Base-by-base conservation (phyloP, 306 rosid genomes). In the Medicago arabica region DNA sequence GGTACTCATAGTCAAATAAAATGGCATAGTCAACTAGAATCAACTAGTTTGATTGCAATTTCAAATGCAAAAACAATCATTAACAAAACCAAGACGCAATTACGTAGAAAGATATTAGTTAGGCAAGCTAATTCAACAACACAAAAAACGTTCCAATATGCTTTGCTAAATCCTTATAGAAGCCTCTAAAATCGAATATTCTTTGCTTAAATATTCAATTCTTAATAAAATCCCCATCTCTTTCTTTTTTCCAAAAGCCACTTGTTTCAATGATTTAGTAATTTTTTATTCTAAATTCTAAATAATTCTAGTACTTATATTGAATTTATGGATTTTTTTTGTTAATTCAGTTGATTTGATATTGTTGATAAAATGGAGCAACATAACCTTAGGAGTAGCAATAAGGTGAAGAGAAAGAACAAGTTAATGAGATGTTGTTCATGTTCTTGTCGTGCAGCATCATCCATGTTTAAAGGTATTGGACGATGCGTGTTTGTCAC, bases 401-500 rank as follows among this genome's bases (percentile, higher is more conserved):
- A 58, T 5, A 76, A 69, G 72, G 47, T 40, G 78, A 75, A 75
- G 75, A 81, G 75, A 38, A 77, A 80, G 44, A 81, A 74, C 49
- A 81, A 69, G 31, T 58, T 66, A 4, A 71, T 69, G 72, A 59
- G 67, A 44, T 71, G 65, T 71, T 78, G 78, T 66, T 13, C 81
- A 0, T 79, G 81, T 41, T 83, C 89, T 9, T 60, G 81, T 75
- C 72, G 73, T 76, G 71, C 67, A 28, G 82, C 81, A 4, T 86
- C 91, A 5, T 62, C 77, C 63, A 54, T 88, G 72, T 83, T 83
- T 49, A 82, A 85, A 84, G 86, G 93, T 49, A 75, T 91, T 31
- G 86, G 90, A 75, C 87, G 93, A 69, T 90, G 91, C 63, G 71
- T 90, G 84, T 88, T 90, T 72, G 87, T 87, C 67, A 49, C 87